Base-by-base conservation (phyloP, 176 grass and related monocot species). In the Carex littledalei region DNA sequence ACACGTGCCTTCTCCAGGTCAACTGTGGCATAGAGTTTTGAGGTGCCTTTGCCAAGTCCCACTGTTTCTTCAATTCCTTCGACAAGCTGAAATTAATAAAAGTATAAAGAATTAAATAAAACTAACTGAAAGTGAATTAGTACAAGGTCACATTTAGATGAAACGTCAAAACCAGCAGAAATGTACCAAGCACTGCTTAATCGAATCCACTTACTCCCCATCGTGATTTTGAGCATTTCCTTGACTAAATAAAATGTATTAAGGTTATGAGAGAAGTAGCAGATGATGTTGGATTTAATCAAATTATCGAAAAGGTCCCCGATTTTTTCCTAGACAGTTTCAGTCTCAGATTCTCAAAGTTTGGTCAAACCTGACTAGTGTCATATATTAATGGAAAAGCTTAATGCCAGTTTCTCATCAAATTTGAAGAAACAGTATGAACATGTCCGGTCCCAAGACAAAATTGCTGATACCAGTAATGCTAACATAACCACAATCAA, bases 1-100 rank as follows among this genome's bases (percentile, higher is more conserved):
- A 99, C 96, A 68, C 96, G 88, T 21, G 96, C 93, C 65, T 82
- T 59, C 54, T 91, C 96, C 39, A 95, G 69, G 84, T 99, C 96
- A 56, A 99, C 82, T 16, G 91, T 95, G 20, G 93, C 96, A 88
- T 95, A 99, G 52, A 95, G 80, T 84, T 88, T 90, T 61, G 95
- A 89, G 68, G 89, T 53, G 6, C 95, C 93, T 81, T 93, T 94
- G 34, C 95, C 95, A 37, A 91, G 20, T 64, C 93, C 88, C 18
- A 95, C 63, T 47, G 85, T 75, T 2, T 95, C 93, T 88, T 93
- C 91, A 63, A 98, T 84, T 80, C 93, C 95, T 70, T 92, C 89
- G 79, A 93, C 89, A 34, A 98, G 82, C 95, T 98, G 53, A 16
- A 84, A n/a, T 16, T 5, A 77, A 43, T 62, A 34, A 81, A 67